phyloP scores from a whole-genome alignment of 441 rosid genomes.

The Brassica balearica region DNA sequence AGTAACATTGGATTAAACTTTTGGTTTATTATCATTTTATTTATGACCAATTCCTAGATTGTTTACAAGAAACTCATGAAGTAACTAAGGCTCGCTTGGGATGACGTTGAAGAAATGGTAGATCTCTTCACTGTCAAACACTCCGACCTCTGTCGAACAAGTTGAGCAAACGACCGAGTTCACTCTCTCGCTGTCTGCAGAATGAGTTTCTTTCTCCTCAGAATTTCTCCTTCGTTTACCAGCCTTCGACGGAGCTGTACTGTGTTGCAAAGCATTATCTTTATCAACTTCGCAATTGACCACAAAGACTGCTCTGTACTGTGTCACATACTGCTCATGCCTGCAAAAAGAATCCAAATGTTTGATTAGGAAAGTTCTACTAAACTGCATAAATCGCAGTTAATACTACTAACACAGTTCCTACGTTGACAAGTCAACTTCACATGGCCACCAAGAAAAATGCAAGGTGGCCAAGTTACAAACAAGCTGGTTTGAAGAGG shows the following conservation, averaged over 20 bases:
- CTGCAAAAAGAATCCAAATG: constrained; percentile 44
- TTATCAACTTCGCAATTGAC: constrained; percentile 60
- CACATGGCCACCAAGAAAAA: not conserved
- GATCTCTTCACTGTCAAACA: constrained; percentile 65
- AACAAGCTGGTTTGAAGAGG: constrained; percentile 1
- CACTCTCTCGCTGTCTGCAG: constrained; percentile 35
- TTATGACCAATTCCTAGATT: too few species aligned
- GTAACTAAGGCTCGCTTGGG: constrained; percentile 63
- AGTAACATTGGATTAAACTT: too few species aligned
- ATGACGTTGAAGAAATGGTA: constrained; percentile 78
- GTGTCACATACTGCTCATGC: constrained; percentile 73
- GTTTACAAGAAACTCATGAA: too few species aligned
- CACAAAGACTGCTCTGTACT: constrained; percentile 73
- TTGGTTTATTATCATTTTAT: too few species aligned
- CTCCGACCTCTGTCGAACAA: constrained; percentile 70
- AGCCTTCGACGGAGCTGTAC: constrained; percentile 14
- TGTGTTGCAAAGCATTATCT: constrained; percentile 38
- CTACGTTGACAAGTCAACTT: not conserved
- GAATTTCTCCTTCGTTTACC: constrained; percentile 54
- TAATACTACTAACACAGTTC: constrained; percentile 8
- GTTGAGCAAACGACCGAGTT: constrained; percentile 59
- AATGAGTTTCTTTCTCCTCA: constrained; percentile 32
- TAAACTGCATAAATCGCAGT: not conserved
- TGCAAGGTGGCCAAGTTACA: not conserved
- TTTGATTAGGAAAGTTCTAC: not conserved